phyloP scores from a whole-genome alignment of 805 yeast species.

The Nakazawaea anatomiae region DNA sequence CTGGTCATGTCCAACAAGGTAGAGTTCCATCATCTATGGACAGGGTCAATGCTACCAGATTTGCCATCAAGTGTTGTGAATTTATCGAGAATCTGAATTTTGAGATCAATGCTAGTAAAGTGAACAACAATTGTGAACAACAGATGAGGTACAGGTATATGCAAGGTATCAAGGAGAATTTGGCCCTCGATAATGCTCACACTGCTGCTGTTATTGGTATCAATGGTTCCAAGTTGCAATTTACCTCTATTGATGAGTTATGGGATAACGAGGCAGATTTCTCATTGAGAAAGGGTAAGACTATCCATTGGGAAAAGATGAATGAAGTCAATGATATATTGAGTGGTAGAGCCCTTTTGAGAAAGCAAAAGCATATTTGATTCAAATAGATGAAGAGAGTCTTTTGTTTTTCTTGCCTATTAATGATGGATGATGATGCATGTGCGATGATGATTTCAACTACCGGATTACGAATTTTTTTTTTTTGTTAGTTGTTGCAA shows the following conservation, averaged over 20 bases:
- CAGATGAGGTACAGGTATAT: conserved; percentile 47
- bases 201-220: conserved; percentile 63
- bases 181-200: conserved; percentile 34
- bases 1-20: conserved; percentile 99
- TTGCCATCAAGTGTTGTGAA: conserved; percentile 84
- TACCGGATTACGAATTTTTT: too few relatives aligned
- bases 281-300: conserved; percentile 56
- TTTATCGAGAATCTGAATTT: conserved; percentile 60
- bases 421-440: background rate
- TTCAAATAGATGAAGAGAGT: too few relatives aligned
- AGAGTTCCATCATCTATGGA: conserved; percentile 93
- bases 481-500: too few relatives aligned
- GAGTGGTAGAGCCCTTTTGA: conserved; percentile 60
- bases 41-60: conserved; percentile 82
- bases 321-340: conserved; percentile 58
- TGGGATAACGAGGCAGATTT: conserved; percentile 60
- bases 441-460: background rate
- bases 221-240: conserved; percentile 57
- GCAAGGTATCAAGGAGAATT: conserved; percentile 41
- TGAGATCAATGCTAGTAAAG: conserved; percentile 8
- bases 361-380: conserved; percentile 23
- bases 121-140: conserved; percentile 24
- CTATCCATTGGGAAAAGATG: conserved; percentile 64
- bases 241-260: conserved; percentile 48
- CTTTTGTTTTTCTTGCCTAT: too few relatives aligned